Conservation (phyloP, 352 stramenopile genomes). For the Thalassiosira oceanica region DNA sequence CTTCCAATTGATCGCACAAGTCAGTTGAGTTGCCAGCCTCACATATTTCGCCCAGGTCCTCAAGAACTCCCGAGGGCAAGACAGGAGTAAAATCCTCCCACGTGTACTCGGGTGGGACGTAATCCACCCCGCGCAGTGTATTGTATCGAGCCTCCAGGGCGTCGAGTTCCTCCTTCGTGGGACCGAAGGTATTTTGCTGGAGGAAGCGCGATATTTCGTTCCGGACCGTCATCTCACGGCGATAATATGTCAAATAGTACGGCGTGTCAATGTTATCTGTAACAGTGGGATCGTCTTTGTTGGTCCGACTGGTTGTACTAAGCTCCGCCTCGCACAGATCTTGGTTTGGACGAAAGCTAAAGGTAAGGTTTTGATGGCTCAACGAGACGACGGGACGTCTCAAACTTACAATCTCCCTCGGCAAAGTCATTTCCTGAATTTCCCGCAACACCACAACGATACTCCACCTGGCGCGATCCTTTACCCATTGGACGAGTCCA, state of each 20-base stretch:
- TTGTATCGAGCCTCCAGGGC: slow-evolving; percentile 21
- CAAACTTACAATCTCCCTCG: slow-evolving; percentile 29
- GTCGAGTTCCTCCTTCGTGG: slow-evolving; percentile 36
- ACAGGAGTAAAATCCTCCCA: no score
- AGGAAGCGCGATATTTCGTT: slow-evolving; percentile 56
- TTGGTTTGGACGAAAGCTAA: no score
- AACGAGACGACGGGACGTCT: no score
- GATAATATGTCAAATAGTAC: slow-evolving; percentile 55
- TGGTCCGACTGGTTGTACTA: slow-evolving; percentile 4
- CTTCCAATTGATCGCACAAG: no score
- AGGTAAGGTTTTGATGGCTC: no score
- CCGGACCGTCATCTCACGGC: slow-evolving; percentile 16
- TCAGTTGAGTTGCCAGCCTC: neutral
- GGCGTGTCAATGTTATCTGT: slow-evolving; percentile 13
- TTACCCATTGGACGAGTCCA: slow-evolving; percentile 28
- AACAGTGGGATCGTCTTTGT: slow-evolving; percentile 1
- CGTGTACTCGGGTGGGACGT: no score
- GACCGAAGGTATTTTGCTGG: slow-evolving; percentile 62
- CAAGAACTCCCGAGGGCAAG: neutral
- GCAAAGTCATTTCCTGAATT: slow-evolving; percentile 33
- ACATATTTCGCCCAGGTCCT: neutral
- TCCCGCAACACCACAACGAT: slow-evolving; percentile 18
- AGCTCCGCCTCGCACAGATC: slow-evolving; percentile 41
- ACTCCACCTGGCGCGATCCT: neutral
- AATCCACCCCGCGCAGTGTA: no score